Evolutionary conservation across 305 asterid genomes (phyloP), one percentile per base, ranked within the genome.

Genomic region (Rubia peregrina): DNA sequence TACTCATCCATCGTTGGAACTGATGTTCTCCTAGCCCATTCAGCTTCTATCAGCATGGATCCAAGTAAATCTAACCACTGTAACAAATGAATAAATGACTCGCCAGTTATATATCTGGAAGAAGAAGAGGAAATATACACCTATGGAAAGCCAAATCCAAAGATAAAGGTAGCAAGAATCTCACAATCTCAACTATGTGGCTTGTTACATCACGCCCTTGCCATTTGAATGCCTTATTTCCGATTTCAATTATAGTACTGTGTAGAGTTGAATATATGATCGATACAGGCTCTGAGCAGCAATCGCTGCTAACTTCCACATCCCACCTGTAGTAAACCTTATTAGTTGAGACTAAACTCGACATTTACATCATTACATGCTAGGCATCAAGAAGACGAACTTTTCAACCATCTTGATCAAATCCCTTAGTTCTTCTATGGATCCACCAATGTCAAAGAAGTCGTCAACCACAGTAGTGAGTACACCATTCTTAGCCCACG

Each of bases 401-500:
- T 40, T 75, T 82, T 88, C 80, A 74, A 91, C 78, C 78, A 90
- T 77, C 73, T 79, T 83, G 80, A 91, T 84, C 67, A 93, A 83
- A 75, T 86, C 78, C 69, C 79, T 79, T 40, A 91, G 73, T 81
- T 90, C 98, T 69, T 89, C 92, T 13, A 81, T 43, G 49, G 98
- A 93, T 71, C 96, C 97, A 67, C 94, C 97, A 59, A 84, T 77
- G 56, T 93, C 98, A 61, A 91, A 93, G 73, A 93, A 89, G 83
- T 93, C 98, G 73, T 93, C 97, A 0, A 93, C 88, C 75, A 93
- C 95, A 26, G 97, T 88, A 41, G 96, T 85, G 42, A 93, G 86
- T 33, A 90, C 79, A 43, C 85, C 87, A 70, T 85, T 87, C 81
- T 89, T 88, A 78, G 98, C 98, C 97, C 98, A 93, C 30, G 95